Percentiles rank a stretch among this genome's conserved stretches.
These are phyloP conservation scores for Lactarius quietus DNA, from an alignment of 768 basidiomycete species.

Conservation along the genomic window DNA sequence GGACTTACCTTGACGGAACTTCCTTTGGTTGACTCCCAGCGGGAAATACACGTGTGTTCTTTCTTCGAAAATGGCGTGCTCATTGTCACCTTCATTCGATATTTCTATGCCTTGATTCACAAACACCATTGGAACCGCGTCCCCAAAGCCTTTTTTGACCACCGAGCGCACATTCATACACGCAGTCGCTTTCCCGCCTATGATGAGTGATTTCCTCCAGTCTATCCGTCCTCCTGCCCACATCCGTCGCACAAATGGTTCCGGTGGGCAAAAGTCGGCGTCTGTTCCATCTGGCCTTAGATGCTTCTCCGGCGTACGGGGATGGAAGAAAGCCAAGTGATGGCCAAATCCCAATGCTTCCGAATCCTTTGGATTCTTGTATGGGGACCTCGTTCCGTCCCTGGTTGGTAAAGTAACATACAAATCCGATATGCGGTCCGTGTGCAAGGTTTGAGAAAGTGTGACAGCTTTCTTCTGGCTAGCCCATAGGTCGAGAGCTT, in stretches of 20 bases:
- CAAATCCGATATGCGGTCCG: slow-evolving; percentile 59
- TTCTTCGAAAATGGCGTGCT: slow-evolving; percentile 56
- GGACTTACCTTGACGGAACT: slow-evolving; percentile 43
- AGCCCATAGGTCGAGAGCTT: slow-evolving; percentile 54
- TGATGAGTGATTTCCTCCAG: slow-evolving; percentile 55
- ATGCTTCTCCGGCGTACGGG: slow-evolving; percentile 50
- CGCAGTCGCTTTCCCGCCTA: slow-evolving; percentile 52
- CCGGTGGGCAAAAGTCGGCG: slow-evolving; percentile 64
- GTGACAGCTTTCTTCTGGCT: slow-evolving; percentile 43
- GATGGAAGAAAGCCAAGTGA: slow-evolving; percentile 73
- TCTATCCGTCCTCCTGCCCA: slow-evolving; percentile 71
- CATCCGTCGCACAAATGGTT: slow-evolving; percentile 75
- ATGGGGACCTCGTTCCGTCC: slow-evolving; percentile 47
- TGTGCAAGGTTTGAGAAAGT: slow-evolving; percentile 47
- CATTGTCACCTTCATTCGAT: slow-evolving; percentile 39
- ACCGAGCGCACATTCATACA: slow-evolving; percentile 47
- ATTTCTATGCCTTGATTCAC: slow-evolving; percentile 62
- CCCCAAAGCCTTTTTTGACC: slow-evolving; percentile 63
- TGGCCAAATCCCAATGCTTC: slow-evolving; percentile 56
- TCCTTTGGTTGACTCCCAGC: slow-evolving; percentile 33
- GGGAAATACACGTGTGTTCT: slow-evolving; percentile 65
- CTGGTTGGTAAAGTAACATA: slow-evolving; percentile 71
- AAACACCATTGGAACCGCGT: slow-evolving; percentile 66
- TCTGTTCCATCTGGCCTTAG: slow-evolving; percentile 72
- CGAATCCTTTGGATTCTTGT: slow-evolving; percentile 39